phyloP scores from a whole-genome alignment of 129 eudicot genomes.

The Centaurea solstitialis region DNA sequence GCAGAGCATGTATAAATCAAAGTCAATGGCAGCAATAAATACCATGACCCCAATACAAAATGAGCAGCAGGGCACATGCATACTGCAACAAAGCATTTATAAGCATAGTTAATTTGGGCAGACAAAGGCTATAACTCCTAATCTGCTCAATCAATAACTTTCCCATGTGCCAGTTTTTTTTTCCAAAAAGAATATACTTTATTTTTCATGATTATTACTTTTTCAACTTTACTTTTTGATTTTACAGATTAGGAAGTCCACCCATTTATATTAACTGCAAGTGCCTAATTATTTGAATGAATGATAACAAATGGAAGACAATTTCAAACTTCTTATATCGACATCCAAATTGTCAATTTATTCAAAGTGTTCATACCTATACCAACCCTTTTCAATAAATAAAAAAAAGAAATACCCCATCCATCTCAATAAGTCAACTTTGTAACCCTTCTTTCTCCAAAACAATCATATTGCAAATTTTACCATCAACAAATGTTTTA shows the following conservation, averaged over 20 bases:
- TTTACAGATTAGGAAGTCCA: constrained; percentile 18
- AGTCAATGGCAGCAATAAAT: constrained; percentile 32
- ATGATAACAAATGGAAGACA: constrained; percentile 13
- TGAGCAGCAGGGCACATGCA: constrained; percentile 49
- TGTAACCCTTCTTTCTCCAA: constrained; percentile 13
- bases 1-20: background rate
- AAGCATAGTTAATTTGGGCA: constrained; percentile 42
- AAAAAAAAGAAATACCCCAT: background rate
- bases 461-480: background rate
- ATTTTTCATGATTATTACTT: constrained; percentile 1
- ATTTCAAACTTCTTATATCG: constrained; percentile 30
- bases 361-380: constrained; percentile 43
- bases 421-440: constrained; percentile 17
- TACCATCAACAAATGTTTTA: constrained; percentile 14
- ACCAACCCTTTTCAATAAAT: background rate
- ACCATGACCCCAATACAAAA: constrained; percentile 29
- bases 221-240: background rate
- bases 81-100: constrained; percentile 39
- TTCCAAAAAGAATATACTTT: constrained; percentile 7
- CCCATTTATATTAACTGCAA: constrained; percentile 12
- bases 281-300: constrained; percentile 23
- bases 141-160: constrained; percentile 35
- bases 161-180: constrained; percentile 35
- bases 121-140: constrained; percentile 45
- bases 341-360: constrained; percentile 30